Evolutionary conservation across 106 monocot genomes (phyloP).

Genomic region (Dioscorea alata): DNA sequence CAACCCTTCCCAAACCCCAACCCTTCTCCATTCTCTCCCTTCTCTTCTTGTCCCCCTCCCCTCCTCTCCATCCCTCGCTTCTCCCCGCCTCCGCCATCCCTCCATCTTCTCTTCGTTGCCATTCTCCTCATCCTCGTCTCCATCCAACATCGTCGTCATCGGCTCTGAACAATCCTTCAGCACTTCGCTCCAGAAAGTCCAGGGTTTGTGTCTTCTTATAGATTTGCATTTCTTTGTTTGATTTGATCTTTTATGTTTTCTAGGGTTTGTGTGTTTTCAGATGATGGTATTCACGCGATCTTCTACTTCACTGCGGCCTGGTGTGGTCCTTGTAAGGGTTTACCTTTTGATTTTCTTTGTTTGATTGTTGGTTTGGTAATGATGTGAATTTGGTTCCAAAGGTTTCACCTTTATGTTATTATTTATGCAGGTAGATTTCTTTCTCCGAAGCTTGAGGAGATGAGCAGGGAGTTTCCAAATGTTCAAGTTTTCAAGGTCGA

Average conservation of each 20-base stretch:
- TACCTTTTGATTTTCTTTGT: background rate
- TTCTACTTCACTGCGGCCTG: constrained; percentile 76
- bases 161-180: constrained; percentile 16
- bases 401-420: too few species aligned
- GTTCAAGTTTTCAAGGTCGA: constrained; percentile 61
- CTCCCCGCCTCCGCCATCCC: background rate
- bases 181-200: constrained; percentile 20
- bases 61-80: background rate
- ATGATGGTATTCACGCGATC: constrained; percentile 18
- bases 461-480: constrained; percentile 53
- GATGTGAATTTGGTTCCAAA: too few species aligned
- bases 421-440: constrained; percentile 42
- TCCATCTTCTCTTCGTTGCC: background rate
- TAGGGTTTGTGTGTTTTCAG: background rate
- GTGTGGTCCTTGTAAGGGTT: constrained; percentile 70
- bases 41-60: background rate
- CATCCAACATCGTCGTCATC: constrained; percentile 16
- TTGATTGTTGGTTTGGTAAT: too few species aligned
- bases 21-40: background rate
- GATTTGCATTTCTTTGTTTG: background rate
- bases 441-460: constrained; percentile 52
- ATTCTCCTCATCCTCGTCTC: constrained; percentile 4
- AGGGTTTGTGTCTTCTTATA: constrained; percentile 7
- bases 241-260: background rate
- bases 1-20: background rate